A percentile compares a stretch with the other conserved stretches of the same genome.
phyloP scores from a whole-genome alignment of 163 green algal species.

The Volvox carteri region DNA sequence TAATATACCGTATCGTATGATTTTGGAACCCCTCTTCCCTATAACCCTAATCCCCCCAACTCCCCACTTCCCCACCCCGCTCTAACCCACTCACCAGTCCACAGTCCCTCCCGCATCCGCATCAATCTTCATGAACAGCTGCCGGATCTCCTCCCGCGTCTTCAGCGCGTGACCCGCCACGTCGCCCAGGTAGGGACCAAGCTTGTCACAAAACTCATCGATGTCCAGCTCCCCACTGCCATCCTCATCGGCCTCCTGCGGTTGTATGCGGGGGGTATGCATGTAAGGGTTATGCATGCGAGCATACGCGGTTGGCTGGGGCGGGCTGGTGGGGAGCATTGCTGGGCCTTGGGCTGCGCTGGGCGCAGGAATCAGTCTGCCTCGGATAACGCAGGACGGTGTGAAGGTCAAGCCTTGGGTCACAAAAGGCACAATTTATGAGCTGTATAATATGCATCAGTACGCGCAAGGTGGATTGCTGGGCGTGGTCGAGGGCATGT shows the following conservation, averaged over 20 bases:
- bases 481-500: too few relatives aligned
- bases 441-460: too few relatives aligned
- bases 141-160: slow-evolving; percentile 64
- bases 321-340: not conserved
- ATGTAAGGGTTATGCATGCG: slow-evolving; percentile 17
- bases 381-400: too few relatives aligned
- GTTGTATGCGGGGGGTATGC: not conserved
- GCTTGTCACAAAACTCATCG: slow-evolving; percentile 85
- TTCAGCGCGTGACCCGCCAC: slow-evolving; percentile 19
- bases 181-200: slow-evolving; percentile 73
- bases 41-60: too few relatives aligned
- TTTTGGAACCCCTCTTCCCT: too few relatives aligned
- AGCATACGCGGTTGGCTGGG: not conserved
- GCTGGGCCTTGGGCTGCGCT: too few relatives aligned
- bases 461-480: too few relatives aligned
- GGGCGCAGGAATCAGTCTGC: too few relatives aligned
- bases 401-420: too few relatives aligned
- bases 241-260: slow-evolving; percentile 86
- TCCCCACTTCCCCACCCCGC: too few relatives aligned
- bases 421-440: too few relatives aligned
- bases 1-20: too few relatives aligned
- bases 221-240: slow-evolving; percentile 89
- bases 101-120: slow-evolving; percentile 90
- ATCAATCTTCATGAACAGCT: slow-evolving; percentile 95
- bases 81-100: slow-evolving; percentile 75